Base-by-base conservation (phyloP, 768 basidiomycete genomes). In the Asterophora lycoperdoides region DNA sequence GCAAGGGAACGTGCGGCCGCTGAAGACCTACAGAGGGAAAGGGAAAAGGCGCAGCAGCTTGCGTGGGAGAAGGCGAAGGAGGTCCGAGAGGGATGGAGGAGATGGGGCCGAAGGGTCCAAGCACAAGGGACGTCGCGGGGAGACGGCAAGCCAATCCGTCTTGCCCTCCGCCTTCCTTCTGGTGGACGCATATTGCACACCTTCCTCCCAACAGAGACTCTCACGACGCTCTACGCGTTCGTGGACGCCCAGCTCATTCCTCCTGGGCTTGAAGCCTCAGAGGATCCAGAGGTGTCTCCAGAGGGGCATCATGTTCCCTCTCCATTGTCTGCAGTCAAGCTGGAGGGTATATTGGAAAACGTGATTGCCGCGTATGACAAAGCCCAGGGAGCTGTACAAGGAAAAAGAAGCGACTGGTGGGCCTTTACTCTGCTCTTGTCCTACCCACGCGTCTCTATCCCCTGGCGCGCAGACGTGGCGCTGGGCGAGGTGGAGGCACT, bases 141-240 rank as follows among this genome's bases (percentile, higher is more conserved):
- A 6, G 59, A 48, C 23, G 23, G 6, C 3, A 23, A 23, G 23
- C 6, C 23, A 6, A 53, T 78, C 52, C 67, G 77, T 55, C 59
- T 81, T 61, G 74, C 80, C 52, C 59, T 82, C 68, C 63, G 86
- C 64, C 48, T 84, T 64, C 70, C 80, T 54, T 65, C 67, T 67
- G 77, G 86, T 59, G 51, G 73, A 61, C 72, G 89, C 13, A 67
- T 81, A 3, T 73, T 89, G 19, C 73, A 81, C 29, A 68, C 68
- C 33, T 89, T 93, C 56, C 56, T 68, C 55, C 64, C 54, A 33
- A 53, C 48, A 4, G 77, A 79, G 13, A 72, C 75, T 3, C 61
- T 92, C 33, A 83, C 81, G 1, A 67, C 75, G 14, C 73, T 94
- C 1, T 93, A 89, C 59, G 79, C 81, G 4, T 84, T 79, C 54